These are phyloP conservation scores for Russula foetens DNA, from an alignment of 768 basidiomycete genomes.

Conservation along the genomic window DNA sequence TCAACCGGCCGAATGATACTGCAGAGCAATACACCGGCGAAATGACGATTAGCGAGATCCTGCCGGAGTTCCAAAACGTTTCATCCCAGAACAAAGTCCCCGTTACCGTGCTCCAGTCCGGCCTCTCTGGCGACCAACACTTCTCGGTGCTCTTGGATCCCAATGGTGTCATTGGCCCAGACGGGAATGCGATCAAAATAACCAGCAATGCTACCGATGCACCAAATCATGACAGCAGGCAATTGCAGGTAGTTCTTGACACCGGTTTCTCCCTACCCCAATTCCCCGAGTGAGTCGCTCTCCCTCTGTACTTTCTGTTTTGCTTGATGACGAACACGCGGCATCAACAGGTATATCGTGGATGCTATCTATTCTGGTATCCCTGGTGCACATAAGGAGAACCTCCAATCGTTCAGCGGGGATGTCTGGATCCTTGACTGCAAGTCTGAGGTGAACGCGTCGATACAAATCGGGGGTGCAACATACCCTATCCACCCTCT, in stretches of 20 bases:
- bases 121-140: constrained; percentile 51
- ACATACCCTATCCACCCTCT: constrained; percentile 57
- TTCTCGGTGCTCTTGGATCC: constrained; percentile 56
- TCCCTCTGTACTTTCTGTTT: constrained; percentile 14
- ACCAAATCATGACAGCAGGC: constrained; percentile 52
- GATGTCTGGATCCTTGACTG: constrained; percentile 60
- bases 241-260: constrained; percentile 56
- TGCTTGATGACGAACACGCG: neutral
- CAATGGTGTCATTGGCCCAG: constrained; percentile 53
- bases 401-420: constrained; percentile 31
- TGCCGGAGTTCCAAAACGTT: constrained; percentile 42
- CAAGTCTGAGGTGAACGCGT: constrained; percentile 51
- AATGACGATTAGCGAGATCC: constrained; percentile 53
- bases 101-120: constrained; percentile 34
- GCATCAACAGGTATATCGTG: constrained; percentile 35
- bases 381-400: constrained; percentile 40
- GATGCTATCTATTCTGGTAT: constrained; percentile 53
- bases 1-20: constrained; percentile 52
- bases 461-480: constrained; percentile 52
- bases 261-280: constrained; percentile 64
- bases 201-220: constrained; percentile 47
- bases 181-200: constrained; percentile 44
- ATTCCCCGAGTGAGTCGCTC: constrained; percentile 35
- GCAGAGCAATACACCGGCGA: constrained; percentile 44
- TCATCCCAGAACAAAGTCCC: constrained; percentile 42